A percentile compares a stretch with the other conserved stretches of the same genome.
phyloP scores from a whole-genome alignment of 306 rosid genomes.

The Bauhinia variegata region DNA sequence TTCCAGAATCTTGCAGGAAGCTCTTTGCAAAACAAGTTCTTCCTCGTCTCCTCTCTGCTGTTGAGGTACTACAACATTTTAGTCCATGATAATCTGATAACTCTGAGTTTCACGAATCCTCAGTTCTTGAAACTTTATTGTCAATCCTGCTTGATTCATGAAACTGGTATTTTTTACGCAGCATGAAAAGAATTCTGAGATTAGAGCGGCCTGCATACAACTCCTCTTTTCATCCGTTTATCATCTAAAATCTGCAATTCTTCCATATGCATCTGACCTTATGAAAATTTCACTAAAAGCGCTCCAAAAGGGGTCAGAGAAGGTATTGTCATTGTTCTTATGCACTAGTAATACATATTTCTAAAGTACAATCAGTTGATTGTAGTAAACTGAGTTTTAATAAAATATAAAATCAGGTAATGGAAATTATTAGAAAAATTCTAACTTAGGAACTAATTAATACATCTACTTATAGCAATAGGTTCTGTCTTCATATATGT shows the following conservation, averaged over 20 bases:
- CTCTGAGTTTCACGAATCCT: background rate
- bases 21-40: conserved; percentile 57
- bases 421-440: background rate
- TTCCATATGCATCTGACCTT: conserved; percentile 66
- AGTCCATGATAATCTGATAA: conserved; percentile 17
- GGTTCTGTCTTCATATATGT: too few relatives aligned
- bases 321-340: conserved; percentile 52
- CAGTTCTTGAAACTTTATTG: conserved; percentile 19
- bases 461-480: background rate
- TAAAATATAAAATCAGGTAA: background rate
- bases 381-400: too few relatives aligned
- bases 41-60: conserved; percentile 57
- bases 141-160: conserved; percentile 34
- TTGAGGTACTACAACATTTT: conserved; percentile 60
- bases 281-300: conserved; percentile 68
- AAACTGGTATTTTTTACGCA: conserved; percentile 42
- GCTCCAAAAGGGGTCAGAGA: conserved; percentile 62
- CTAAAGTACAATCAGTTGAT: too few relatives aligned
- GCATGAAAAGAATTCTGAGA: conserved; percentile 57
- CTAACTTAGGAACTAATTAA: background rate
- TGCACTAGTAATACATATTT: background rate
- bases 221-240: conserved; percentile 86
- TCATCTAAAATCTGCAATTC: conserved; percentile 68
- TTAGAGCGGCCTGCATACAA: conserved; percentile 82
- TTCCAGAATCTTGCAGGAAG: conserved; percentile 59